Conservation (phyloP, 352 stramenopile species). For the Pythium guiyangense region DNA sequence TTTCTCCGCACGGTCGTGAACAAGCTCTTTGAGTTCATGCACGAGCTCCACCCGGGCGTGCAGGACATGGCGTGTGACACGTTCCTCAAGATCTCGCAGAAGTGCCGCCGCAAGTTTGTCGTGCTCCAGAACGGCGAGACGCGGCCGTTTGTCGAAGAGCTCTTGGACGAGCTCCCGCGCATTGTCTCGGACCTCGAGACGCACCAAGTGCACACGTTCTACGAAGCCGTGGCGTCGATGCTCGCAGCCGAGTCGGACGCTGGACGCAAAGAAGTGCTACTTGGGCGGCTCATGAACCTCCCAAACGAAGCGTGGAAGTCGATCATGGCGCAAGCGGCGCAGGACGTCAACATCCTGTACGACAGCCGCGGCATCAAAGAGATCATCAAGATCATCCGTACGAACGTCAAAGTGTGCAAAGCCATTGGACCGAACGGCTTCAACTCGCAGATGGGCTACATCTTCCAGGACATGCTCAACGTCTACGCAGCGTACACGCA, state of each 20-base stretch:
- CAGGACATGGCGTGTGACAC: constrained; percentile 99
- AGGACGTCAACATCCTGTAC: constrained; percentile 79
- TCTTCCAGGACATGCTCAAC: constrained; percentile 99
- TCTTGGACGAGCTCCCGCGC: constrained; percentile 92
- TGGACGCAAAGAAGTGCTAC: constrained; percentile 87
- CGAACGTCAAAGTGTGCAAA: constrained; percentile 96
- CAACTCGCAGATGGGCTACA: constrained; percentile 95
- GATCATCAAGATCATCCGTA: constrained; percentile 98
- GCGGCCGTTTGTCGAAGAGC: constrained; percentile 95
- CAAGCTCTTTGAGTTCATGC: constrained; percentile 99
- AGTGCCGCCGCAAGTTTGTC: constrained; percentile 98
- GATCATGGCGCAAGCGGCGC: constrained; percentile 74
- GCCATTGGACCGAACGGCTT: constrained; percentile 94
- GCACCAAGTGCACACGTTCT: constrained; percentile 99
- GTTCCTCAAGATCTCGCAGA: constrained; percentile 99
- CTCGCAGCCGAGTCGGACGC: constrained; percentile 69
- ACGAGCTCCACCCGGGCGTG: constrained; percentile 98
- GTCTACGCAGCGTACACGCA: constrained; percentile 99
- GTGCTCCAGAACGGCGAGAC: constrained; percentile 92
- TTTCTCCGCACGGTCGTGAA: constrained; percentile 99
- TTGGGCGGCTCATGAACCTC: constrained; percentile 94
- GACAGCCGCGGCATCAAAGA: constrained; percentile 78
- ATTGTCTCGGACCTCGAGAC: constrained; percentile 98
- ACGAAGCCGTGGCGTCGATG: constrained; percentile 95
- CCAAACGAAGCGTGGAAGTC: constrained; percentile 91